Evolutionary conservation across 805 yeast species (phyloP).

Genomic region (Cyberlindnera petersonii): DNA sequence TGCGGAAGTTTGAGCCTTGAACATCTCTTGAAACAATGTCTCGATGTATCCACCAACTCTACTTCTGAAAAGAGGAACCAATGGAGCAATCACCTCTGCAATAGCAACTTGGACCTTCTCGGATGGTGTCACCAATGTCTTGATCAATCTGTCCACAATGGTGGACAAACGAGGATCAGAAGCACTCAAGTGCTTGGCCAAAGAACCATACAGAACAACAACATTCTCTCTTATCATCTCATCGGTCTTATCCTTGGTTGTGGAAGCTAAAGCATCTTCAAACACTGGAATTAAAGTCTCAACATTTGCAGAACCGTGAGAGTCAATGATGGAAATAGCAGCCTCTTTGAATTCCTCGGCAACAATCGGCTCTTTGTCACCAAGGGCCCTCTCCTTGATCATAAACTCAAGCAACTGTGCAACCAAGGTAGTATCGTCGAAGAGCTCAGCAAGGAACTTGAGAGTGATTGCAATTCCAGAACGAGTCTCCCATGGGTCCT

Average conservation of each 20-base stretch:
- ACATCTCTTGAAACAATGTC: constrained; percentile 53
- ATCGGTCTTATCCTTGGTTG: constrained; percentile 45
- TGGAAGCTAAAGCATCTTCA: constrained; percentile 56
- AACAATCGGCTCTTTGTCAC: constrained; percentile 69
- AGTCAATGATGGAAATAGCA: constrained; percentile 69
- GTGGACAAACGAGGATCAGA: constrained; percentile 61
- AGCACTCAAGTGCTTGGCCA: constrained; percentile 76
- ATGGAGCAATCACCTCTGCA: constrained; percentile 80
- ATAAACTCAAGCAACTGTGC: constrained; percentile 58
- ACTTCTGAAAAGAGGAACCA: constrained; percentile 55
- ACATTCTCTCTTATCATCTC: constrained; percentile 72
- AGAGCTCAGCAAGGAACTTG: constrained; percentile 48
- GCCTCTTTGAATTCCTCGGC: constrained; percentile 84
- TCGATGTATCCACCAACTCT: constrained; percentile 54
- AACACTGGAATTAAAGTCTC: constrained; percentile 78
- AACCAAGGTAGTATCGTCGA: constrained; percentile 36
- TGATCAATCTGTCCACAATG: constrained; percentile 65
- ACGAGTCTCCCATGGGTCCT: constrained; percentile 82
- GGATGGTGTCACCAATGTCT: constrained; percentile 80
- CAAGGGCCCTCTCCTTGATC: constrained; percentile 60
- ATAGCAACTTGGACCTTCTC: constrained; percentile 88
- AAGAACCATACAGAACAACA: constrained; percentile 83
- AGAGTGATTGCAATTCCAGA: constrained; percentile 75
- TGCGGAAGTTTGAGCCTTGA: constrained; percentile 42
- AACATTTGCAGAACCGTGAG: constrained; percentile 62